Evolutionary conservation across 441 rosid genomes (phyloP).

Genomic region (Cnidoscolus chayamansa): DNA sequence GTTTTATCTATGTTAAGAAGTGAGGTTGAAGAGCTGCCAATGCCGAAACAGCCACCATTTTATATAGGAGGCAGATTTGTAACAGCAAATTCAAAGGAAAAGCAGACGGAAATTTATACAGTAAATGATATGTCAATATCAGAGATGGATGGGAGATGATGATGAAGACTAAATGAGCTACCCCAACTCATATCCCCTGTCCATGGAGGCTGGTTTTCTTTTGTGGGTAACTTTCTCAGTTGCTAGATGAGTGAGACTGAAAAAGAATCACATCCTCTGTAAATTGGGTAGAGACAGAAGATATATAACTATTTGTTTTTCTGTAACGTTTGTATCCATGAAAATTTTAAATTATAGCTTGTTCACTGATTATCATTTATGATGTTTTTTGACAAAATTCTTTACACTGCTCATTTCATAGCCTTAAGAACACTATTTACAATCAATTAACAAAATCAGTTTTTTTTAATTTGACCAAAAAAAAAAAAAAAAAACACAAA

Average conservation of each 20-base stretch:
- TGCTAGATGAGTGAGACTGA: too few species aligned
- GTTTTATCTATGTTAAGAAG: conserved; percentile 26
- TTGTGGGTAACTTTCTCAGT: too few species aligned
- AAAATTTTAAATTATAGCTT: too few species aligned
- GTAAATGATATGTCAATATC: background rate
- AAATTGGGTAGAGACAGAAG: too few species aligned
- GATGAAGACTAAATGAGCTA: background rate
- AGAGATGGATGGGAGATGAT: background rate
- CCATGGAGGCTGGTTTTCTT: too few species aligned
- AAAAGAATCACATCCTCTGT: too few species aligned
- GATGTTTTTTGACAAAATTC: background rate
- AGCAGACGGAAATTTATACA: background rate
- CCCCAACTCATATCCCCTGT: too few species aligned
- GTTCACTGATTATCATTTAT: too few species aligned
- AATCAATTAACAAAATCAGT: background rate
- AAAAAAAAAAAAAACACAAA: background rate
- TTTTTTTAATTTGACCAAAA: background rate
- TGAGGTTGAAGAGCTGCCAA: conserved; percentile 12
- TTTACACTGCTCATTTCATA: conserved; percentile 1
- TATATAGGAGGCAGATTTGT: background rate
- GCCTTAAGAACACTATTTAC: background rate
- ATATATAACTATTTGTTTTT: too few species aligned
- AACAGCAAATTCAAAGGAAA: background rate
- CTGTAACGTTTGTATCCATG: too few species aligned
- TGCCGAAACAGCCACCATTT: conserved; percentile 25